Evolutionary conservation across 306 rosid genomes (phyloP), one percentile per base, ranked within the genome.

Genomic region (Glycine tomentella): DNA sequence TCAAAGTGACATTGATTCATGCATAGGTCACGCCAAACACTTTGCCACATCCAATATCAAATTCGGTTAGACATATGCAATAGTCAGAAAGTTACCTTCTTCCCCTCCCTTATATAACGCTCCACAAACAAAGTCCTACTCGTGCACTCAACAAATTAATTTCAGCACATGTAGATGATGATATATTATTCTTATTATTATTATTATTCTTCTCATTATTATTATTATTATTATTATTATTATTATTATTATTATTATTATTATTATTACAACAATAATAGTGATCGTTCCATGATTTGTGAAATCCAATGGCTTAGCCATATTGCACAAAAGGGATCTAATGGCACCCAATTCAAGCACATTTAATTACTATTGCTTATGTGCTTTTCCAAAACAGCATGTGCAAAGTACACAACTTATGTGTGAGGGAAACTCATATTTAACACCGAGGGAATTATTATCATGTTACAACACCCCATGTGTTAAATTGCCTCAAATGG

Each of bases 51-150:
- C 14, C 52, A 50, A 69, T 57, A 76, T 63, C 74, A 84, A 75
- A 62, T 75, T 50, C 0, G 48, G 89, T 69, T 86, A 82, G 91
- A 86, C 91, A 87, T 74, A 53, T 12, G 69, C 61, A 65, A 80
- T 82, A 45, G 16, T 49, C 34, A 74, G 76, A 87, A 90, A 90
- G 90, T 38, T 77, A 58, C 50, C 56, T 68, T 49, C 79, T 52
- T 46, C 33, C 14, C 61, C 7, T 77, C 50, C 86, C 40, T 45
- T 5, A 74, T 10, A 69, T 76, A 63, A 34, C 80, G 13, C 81
- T 75, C 34, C 36, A 53, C 10, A 79, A 82, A 53, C 10, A 79
- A 82, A 20, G 40, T 84, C 72, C 70, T 15, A 65, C 74, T 83
- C 84, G 68, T 83, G 86, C 82, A 82, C 88, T 78, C 71, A 78